Evolutionary conservation across 2,329 filamentous ascomycete species (phyloP).

Genomic region (Thelonectria discophora): DNA sequence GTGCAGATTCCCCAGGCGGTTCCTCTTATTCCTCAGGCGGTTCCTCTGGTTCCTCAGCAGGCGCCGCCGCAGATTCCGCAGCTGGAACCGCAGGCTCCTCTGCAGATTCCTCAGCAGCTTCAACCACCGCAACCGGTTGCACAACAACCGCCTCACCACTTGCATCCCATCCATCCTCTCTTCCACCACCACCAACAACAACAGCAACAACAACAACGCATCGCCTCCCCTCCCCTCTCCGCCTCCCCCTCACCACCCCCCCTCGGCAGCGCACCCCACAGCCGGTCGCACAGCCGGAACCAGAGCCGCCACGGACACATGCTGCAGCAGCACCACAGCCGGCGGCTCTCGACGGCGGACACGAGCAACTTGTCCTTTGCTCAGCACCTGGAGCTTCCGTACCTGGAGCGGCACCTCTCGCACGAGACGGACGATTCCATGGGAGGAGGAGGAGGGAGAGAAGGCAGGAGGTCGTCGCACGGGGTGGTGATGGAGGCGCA

Average conservation of each 20-base stretch:
- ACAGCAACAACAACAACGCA: not conserved
- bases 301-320: conserved; percentile 1
- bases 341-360: conserved; percentile 19
- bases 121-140: conserved; percentile 1
- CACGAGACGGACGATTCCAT: conserved; percentile 44
- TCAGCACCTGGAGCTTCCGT: conserved; percentile 33
- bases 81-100: not conserved
- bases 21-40: too few relatives aligned
- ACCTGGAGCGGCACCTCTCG: conserved; percentile 37
- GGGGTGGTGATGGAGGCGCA: conserved; percentile 56
- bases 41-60: conserved; percentile 9
- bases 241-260: conserved; percentile 24
- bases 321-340: conserved; percentile 17
- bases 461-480: conserved; percentile 41
- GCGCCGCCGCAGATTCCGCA: conserved; percentile 6
- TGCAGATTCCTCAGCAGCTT: not conserved
- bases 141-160: conserved; percentile 18
- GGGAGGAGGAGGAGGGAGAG: too few relatives aligned
- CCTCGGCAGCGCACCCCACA: conserved; percentile 1
- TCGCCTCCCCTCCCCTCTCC: conserved; percentile 24
- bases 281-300: conserved; percentile 4
- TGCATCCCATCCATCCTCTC: conserved; percentile 34
- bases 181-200: conserved; percentile 26
- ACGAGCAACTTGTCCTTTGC: conserved; percentile 32
- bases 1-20: conserved; percentile 11